These are phyloP conservation scores for Nematocida major DNA, from an alignment of 371 early-diverging fungal species.

Conservation along the genomic window DNA sequence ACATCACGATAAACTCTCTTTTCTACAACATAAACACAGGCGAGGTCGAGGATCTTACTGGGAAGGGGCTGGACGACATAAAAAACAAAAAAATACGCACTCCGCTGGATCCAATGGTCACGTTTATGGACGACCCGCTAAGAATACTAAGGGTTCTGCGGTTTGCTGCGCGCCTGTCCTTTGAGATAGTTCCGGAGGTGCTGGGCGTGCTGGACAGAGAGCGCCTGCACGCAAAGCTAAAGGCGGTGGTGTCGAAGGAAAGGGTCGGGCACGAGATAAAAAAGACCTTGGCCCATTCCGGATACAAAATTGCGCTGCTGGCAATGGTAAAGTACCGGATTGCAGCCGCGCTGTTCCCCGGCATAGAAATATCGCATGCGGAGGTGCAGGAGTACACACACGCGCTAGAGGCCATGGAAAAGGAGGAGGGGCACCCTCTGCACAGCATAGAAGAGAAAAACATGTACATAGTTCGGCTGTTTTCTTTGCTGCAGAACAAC, in stretches of 20 bases:
- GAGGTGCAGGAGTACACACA: background rate
- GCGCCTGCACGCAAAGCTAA: slow-evolving; percentile 66
- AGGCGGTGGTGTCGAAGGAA: slow-evolving; percentile 80
- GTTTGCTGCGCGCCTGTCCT: slow-evolving; percentile 81
- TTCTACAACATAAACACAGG: slow-evolving; percentile 86
- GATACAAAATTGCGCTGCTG: slow-evolving; percentile 45
- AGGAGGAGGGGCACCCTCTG: background rate
- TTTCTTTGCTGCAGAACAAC: slow-evolving; percentile 25
- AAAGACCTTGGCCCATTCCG: slow-evolving; percentile 75
- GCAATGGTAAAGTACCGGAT: slow-evolving; percentile 43
- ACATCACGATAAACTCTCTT: slow-evolving; percentile 91
- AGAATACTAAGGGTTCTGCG: slow-evolving; percentile 87
- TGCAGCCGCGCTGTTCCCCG: slow-evolving; percentile 30
- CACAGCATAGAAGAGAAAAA: background rate
- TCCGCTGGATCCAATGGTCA: slow-evolving; percentile 78
- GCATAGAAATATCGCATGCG: background rate
- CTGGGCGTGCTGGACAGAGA: slow-evolving; percentile 67
- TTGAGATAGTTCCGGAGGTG: slow-evolving; percentile 69
- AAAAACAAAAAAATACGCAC: slow-evolving; percentile 68
- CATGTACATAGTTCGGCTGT: background rate
- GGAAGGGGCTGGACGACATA: slow-evolving; percentile 65
- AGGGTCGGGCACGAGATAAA: slow-evolving; percentile 83
- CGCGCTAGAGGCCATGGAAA: background rate
- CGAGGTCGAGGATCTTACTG: slow-evolving; percentile 82
- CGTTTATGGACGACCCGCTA: slow-evolving; percentile 91